Evolutionary conservation across 768 basidiomycete genomes (phyloP), one percentile per base, ranked within the genome.

Genomic region (Krasilnikovozyma curviuscula): DNA sequence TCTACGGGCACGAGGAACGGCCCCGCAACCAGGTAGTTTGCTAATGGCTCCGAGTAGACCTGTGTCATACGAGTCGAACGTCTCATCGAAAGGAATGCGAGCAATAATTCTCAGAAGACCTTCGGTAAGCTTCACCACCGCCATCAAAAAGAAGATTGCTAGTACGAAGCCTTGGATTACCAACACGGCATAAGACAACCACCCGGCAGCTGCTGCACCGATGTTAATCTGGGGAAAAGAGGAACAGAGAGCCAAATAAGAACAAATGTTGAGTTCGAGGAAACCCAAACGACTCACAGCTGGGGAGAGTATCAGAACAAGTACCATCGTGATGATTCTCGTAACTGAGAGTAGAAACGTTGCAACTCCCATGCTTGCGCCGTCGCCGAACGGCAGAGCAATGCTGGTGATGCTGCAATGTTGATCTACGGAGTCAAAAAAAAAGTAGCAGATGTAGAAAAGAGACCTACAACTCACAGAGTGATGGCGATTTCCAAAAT

Each of bases 341-440:
- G 82, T 78, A 5, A 91, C 82, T 50, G 84, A 86, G 57, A 91
- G 80, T 58, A 93, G 68, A 69, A 95, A 95, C 62, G 83, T 86
- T 50, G 91, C 79, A 30, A 88, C 70, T 13, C 89, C 91, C 93
- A 97, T 97, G 53, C 85, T 83, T 2, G 91, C 86, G 1, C 91
- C 86, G 45, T 81, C 81, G 27, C 84, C 85, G 91, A 91, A 98
- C 16, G 89, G 89, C 50, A 93, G 72, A 85, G 85, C 93, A 28
- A 91, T 70, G 53, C 83, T 88, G 28, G 50, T 53, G 30, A 40
- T 19, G 19, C 10, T 18, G 27, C 7, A 50, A 48, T 1, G 54
- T 45, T 53, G 53, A 56, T 35, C n/a, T 12, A 6, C 21, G 53
- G 52, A 7, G 45, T 44, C 19, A 43, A 9, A 13, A 28, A 21